These are phyloP conservation scores for Chamaenerion angustifolium DNA, from an alignment of 345 rosid species.

Conservation along the genomic window DNA sequence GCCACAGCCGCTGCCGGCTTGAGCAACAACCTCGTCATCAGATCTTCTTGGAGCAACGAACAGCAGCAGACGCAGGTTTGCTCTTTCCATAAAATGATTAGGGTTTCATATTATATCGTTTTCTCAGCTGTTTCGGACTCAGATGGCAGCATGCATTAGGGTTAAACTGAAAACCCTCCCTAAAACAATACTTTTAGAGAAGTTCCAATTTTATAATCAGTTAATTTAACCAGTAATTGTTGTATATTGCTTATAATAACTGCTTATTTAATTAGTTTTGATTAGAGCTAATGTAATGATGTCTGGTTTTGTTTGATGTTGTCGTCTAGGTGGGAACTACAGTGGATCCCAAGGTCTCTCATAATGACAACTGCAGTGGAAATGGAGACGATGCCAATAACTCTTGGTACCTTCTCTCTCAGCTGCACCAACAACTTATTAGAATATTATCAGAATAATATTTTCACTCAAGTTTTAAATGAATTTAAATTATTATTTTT, in stretches of 20 bases:
- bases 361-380: slow-evolving; percentile 26
- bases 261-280: neutral
- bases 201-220: no score
- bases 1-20: slow-evolving; percentile 2
- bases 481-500: no score
- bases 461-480: no score
- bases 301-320: slow-evolving; percentile 7
- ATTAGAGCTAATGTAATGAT: neutral
- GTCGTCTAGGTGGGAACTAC: slow-evolving; percentile 20
- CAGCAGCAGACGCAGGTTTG: slow-evolving; percentile 11
- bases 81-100: neutral
- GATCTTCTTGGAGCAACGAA: slow-evolving; percentile 14
- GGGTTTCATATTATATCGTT: no score
- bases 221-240: no score
- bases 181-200: no score
- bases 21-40: slow-evolving; percentile 12
- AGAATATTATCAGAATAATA: no score
- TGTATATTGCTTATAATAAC: neutral
- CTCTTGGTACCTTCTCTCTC: slow-evolving; percentile 4
- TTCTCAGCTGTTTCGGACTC: no score
- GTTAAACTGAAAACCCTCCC: no score
- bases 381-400: slow-evolving; percentile 29
- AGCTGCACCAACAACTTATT: no score
- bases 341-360: slow-evolving; percentile 23
- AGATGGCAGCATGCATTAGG: no score